phyloP scores from a whole-genome alignment of 192 early-diverging fungal species.

The Spinellus fusiger region DNA sequence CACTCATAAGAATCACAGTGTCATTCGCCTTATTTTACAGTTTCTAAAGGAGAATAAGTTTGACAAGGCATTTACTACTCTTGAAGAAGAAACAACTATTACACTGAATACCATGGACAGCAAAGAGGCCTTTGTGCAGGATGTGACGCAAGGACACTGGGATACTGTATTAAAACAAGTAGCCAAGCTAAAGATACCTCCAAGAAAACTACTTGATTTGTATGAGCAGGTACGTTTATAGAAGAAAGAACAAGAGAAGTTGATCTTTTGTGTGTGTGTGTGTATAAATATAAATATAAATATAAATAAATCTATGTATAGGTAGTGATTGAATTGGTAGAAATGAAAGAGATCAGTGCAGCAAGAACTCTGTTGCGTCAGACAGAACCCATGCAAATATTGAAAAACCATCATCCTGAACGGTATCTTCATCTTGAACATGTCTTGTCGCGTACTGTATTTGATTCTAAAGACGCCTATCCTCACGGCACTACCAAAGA shows the following conservation, averaged over 20 bases:
- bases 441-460: conserved; percentile 60
- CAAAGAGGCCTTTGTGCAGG: conserved; percentile 61
- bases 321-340: conserved; percentile 85
- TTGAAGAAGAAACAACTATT: conserved; percentile 78
- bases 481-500: conserved; percentile 59
- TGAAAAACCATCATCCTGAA: conserved; percentile 74
- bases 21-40: conserved; percentile 87
- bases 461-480: conserved; percentile 74
- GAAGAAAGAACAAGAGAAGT: no score
- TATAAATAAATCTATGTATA: conserved; percentile 14
- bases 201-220: conserved; percentile 72
- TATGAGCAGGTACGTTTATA: conserved; percentile 84
- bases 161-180: conserved; percentile 81
- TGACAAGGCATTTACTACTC: conserved; percentile 55
- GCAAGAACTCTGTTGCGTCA: conserved; percentile 86
- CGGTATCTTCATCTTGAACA: conserved; percentile 83
- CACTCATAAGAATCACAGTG: conserved; percentile 39
- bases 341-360: conserved; percentile 76
- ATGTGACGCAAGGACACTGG: conserved; percentile 81
- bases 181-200: conserved; percentile 64
- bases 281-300: no score
- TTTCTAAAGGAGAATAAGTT: conserved; percentile 91
- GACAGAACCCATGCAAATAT: conserved; percentile 85
- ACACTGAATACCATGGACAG: conserved; percentile 84
- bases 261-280: no score